Base-by-base conservation (phyloP, 345 rosid species). In the Rubroshorea leprosula region DNA sequence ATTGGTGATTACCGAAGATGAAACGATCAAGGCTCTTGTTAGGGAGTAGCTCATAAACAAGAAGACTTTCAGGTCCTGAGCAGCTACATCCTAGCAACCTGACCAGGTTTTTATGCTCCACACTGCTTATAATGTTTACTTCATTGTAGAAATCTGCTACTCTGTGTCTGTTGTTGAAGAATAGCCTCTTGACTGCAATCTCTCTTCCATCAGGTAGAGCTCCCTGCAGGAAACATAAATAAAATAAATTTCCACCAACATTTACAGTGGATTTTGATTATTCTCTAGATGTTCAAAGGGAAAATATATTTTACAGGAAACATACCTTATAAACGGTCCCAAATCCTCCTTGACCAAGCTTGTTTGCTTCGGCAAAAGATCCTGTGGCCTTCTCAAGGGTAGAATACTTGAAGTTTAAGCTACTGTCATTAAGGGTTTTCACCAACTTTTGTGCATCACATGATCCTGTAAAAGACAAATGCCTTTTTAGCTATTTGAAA, bases 61-160 rank as follows among this genome's bases (percentile, higher is more conserved):
- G 95, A 23, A 90, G 90, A 61, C 93, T 90, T 70, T 90, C 97
- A 27, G 93, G 89, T 61, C 95, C 89, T 2, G 97, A 71, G 54
- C 90, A 84, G 70, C 89, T 80, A 73, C 95, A 87, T 35, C 97
- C 97, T 48, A 87, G 72, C 12, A 90, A 68, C 62, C 95, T 72
- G 31, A 90, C 97, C 35, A 90, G 85, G 62, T 90, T 90, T 69
- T 80, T 90, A 74, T 90, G 97, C 55, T 90, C 95, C 52, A 80
- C 83, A 8, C 75, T 72, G 64, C 95, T 83, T 23, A 87, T 87
- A 54, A 90, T 87, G 73, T 90, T 83, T 18, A 90, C 85, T 68
- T 90, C 95, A 62, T 90, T 84, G 83, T 75, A 87, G 79, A 90
- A 87, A 78, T 85, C 90, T n/a, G 82, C 80, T 45, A 88, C 89